Conservation (phyloP, 345 rosid species). For the Heritiera littoralis region DNA sequence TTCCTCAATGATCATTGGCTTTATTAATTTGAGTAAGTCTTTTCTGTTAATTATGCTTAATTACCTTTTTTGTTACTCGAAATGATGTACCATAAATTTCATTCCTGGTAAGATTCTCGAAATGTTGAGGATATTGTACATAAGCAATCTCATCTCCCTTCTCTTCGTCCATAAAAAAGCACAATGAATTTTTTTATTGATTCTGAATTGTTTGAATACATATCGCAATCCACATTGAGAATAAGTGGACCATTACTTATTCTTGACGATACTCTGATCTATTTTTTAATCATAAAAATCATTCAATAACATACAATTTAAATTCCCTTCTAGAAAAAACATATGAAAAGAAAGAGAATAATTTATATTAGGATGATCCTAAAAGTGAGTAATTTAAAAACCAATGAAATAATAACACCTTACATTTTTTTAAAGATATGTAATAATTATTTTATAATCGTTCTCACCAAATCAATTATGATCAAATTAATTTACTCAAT, state of each 20-base stretch:
- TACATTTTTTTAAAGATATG: too few species aligned
- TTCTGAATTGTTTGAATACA: neutral
- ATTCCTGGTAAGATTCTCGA: neutral
- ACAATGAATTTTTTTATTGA: neutral
- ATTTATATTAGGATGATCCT: too few species aligned
- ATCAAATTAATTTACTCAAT: too few species aligned
- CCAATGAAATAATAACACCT: too few species aligned
- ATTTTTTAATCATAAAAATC: neutral
- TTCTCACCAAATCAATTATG: too few species aligned
- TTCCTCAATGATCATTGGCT: too few species aligned
- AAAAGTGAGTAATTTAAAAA: too few species aligned
- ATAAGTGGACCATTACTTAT: neutral
- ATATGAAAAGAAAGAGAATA: too few species aligned
- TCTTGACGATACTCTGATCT: neutral
- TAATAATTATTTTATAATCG: too few species aligned
- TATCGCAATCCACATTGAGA: constrained; percentile 2
- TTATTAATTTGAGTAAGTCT: neutral
- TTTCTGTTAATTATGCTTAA: neutral
- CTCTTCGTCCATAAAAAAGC: constrained; percentile 10
- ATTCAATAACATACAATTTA: neutral
- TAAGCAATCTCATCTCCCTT: constrained; percentile 1
- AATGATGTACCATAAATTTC: neutral
- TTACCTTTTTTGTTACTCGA: neutral
- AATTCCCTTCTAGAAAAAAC: neutral
- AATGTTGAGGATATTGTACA: neutral